These are phyloP conservation scores for Aegilops umbellulata DNA, from an alignment of 176 grass and related monocot species.

Conservation along the genomic window DNA sequence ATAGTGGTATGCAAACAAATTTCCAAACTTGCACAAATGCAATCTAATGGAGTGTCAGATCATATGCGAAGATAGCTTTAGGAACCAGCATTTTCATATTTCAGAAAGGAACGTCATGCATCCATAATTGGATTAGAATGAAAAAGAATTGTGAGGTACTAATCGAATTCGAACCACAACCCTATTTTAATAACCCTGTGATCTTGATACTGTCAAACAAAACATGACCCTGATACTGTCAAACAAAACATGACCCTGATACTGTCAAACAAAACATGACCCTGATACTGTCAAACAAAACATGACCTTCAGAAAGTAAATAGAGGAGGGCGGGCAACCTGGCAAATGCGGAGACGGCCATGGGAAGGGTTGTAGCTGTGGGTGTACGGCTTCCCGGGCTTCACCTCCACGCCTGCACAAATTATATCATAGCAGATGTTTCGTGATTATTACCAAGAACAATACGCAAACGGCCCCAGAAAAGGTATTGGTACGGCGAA, in stretches of 20 bases:
- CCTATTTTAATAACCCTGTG: neutral
- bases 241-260: neutral
- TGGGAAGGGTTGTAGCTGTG: conserved; percentile 58
- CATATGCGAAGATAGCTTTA: neutral
- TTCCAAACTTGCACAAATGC: neutral
- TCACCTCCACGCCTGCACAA: conserved; percentile 78
- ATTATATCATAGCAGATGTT: neutral
- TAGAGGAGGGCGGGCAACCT: conserved; percentile 32
- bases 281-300: neutral
- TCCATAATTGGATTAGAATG: neutral
- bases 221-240: neutral
- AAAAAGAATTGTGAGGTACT: neutral
- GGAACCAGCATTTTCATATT: neutral
- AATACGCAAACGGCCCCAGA: neutral
- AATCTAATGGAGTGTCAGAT: neutral
- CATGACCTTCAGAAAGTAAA: neutral
- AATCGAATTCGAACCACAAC: neutral
- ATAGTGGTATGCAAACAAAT: neutral
- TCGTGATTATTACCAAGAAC: neutral
- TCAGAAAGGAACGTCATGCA: neutral
- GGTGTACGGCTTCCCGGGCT: conserved; percentile 74
- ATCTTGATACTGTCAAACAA: neutral
- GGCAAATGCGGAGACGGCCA: conserved; percentile 77
- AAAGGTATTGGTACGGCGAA: neutral
- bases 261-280: neutral